A percentile compares a stretch with the other conserved stretches of the same genome.
These are phyloP conservation scores for Dorcoceras hygrometricum DNA, from an alignment of 257 asterid genomes.

Conservation along the genomic window DNA sequence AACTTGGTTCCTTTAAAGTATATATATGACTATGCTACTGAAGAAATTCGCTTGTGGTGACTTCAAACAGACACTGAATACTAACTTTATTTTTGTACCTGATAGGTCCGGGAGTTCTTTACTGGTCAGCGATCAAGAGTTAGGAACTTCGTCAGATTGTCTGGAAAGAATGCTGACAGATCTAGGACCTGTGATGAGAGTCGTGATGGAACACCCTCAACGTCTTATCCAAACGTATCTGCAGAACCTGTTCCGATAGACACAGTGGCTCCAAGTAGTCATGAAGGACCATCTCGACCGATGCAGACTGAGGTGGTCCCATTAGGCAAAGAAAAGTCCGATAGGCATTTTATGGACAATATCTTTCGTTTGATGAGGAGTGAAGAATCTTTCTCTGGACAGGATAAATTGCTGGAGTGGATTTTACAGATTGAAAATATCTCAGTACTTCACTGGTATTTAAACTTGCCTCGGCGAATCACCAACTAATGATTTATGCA, in stretches of 20 bases:
- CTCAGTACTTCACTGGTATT: constrained; percentile 71
- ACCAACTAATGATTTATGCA: constrained; percentile 13
- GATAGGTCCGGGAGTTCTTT: constrained; percentile 86
- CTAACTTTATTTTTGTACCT: constrained; percentile 18
- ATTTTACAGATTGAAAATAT: constrained; percentile 66
- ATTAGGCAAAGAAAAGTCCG: constrained; percentile 57
- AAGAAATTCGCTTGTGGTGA: background rate
- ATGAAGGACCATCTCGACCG: constrained; percentile 60
- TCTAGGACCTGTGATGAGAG: constrained; percentile 39
- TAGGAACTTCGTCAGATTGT: constrained; percentile 66
- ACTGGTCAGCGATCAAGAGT: constrained; percentile 75
- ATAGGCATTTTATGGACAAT: constrained; percentile 57
- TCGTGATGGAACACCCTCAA: constrained; percentile 38
- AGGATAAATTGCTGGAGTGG: constrained; percentile 86
- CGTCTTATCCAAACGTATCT: constrained; percentile 40
- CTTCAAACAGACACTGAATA: constrained; percentile 9
- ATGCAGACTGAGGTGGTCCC: constrained; percentile 43
- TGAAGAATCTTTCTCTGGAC: constrained; percentile 88
- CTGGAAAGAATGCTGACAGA: constrained; percentile 56
- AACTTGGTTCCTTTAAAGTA: background rate
- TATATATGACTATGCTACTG: background rate
- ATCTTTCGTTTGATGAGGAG: constrained; percentile 74
- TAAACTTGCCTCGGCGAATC: constrained; percentile 6
- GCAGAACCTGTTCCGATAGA: constrained; percentile 63
- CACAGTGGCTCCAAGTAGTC: constrained; percentile 48